Evolutionary conservation across 306 rosid species (phyloP), one percentile per base, ranked within the genome.

Genomic region (Vicia faba): DNA sequence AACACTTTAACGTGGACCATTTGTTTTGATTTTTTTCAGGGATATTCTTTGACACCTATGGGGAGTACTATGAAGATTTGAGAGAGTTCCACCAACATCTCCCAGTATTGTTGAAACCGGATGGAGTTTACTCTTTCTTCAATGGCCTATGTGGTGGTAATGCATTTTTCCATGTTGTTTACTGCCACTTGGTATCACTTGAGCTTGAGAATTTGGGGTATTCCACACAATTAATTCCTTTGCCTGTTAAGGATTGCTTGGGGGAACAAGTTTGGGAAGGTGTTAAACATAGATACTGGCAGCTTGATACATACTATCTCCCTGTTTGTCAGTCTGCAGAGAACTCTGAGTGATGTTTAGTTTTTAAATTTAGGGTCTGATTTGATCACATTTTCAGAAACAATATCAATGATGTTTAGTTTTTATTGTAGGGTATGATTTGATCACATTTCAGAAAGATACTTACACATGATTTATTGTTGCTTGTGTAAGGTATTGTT

Each of bases 241-340:
- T 90, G 84, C 96, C 99, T 15, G 97, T 93, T 66, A 90, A 88
- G 84, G 92, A 88, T 75, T 90, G 99, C 71, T 77, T 90, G 80
- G 95, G 87, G 56, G 92, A 83, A 41, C 64, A 88, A 73, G 87
- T 88, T 39, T 88, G 99, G 99, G 87, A 90, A 82, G 97, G 95
- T 78, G 95, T 93, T 71, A 91, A 88, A 78, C 99, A 90, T 64
- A 86, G 81, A 82, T 93, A 93, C 73, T 93, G 99, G 99, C 97
- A 93, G 72, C 97, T 93, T 62, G 95, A 93, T 82, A 86, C 89
- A 4, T 90, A 93, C 78, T 84, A 85, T 80, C 97, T 93, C 69
- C 98, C 98, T 38, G 95, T 89, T 71, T 86, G 87, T 80, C 97
- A 93, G 84, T 75, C 85, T 61, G 12, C 64, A 11, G 80, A 79